Conservation (phyloP, 352 stramenopile genomes). For the Paralagenidium karlingii region DNA sequence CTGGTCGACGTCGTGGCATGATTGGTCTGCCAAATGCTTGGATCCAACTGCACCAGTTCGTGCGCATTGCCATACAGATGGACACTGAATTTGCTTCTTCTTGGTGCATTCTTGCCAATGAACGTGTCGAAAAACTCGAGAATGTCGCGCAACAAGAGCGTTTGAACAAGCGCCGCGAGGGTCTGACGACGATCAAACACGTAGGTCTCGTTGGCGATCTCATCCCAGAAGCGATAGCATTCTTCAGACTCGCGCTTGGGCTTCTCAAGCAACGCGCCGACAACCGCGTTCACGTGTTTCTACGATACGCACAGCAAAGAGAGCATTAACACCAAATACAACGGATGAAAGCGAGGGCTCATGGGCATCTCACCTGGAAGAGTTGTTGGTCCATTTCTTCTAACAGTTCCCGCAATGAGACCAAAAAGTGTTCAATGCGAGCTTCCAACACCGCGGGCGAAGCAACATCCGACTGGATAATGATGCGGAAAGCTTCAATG, state of each 20-base stretch:
- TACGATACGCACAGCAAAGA: slow-evolving; percentile 12
- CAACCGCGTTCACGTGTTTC: slow-evolving; percentile 51
- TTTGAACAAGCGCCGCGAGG: slow-evolving; percentile 32
- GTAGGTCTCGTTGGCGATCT: slow-evolving; percentile 53
- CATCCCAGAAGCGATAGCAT: slow-evolving; percentile 41
- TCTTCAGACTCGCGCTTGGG: slow-evolving; percentile 61
- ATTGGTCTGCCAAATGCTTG: background rate
- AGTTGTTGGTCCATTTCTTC: slow-evolving; percentile 7
- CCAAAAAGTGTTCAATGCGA: slow-evolving; percentile 61
- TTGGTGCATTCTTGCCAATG: slow-evolving; percentile 14
- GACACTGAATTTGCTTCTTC: slow-evolving; percentile 38
- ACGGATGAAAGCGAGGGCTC: background rate
- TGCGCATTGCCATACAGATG: slow-evolving; percentile 40
- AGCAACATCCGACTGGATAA: slow-evolving; percentile 73
- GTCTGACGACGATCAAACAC: slow-evolving; percentile 45
- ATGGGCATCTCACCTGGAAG: slow-evolving; percentile 3
- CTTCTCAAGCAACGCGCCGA: slow-evolving; percentile 43
- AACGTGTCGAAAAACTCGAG: slow-evolving; percentile 50
- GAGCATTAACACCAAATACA: too few relatives aligned
- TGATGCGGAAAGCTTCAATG: slow-evolving; percentile 55
- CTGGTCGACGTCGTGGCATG: background rate
- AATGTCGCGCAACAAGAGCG: slow-evolving; percentile 29
- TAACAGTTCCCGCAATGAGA: slow-evolving; percentile 22
- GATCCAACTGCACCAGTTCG: slow-evolving; percentile 14
- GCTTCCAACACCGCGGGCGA: slow-evolving; percentile 47